Evolutionary conservation across 169 alveolate genomes (phyloP).

Genomic region (Plasmodium sp.): DNA sequence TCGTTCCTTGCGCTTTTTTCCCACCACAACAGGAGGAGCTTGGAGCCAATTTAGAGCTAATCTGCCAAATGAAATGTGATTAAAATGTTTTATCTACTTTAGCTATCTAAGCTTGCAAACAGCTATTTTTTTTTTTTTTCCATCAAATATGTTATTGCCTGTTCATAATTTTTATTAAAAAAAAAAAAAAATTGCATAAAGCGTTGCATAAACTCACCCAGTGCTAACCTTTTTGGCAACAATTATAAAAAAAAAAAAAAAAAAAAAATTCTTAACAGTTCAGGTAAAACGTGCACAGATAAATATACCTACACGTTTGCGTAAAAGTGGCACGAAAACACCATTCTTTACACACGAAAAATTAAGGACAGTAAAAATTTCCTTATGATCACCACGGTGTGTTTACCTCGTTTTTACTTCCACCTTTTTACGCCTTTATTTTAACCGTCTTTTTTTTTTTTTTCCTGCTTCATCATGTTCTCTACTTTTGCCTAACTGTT

Average conservation of each 20-base stretch:
- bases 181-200: slow-evolving; percentile 1
- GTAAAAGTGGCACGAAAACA: neutral
- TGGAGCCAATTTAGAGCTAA: slow-evolving; percentile 23
- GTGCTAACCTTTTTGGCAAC: neutral
- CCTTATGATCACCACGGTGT: neutral
- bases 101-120: neutral
- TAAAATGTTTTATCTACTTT: neutral
- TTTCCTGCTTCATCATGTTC: neutral
- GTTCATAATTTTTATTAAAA: slow-evolving; percentile 55
- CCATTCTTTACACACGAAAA: slow-evolving; percentile 13
- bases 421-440: neutral
- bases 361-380: neutral
- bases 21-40: neutral
- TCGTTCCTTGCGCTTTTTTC: slow-evolving; percentile 17
- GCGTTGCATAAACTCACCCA: slow-evolving; percentile 9
- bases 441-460: slow-evolving; percentile 4
- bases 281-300: slow-evolving; percentile 6
- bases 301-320: neutral
- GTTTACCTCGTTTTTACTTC: neutral
- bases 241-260: neutral
- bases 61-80: neutral
- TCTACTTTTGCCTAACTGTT: slow-evolving; percentile 3
- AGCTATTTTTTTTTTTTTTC: slow-evolving; percentile 3
- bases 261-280: neutral
- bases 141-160: neutral